Percentiles rank a stretch among this genome's conserved stretches.
Evolutionary conservation across 805 yeast species (phyloP).

Genomic region (Zygoascus flipseniorum): DNA sequence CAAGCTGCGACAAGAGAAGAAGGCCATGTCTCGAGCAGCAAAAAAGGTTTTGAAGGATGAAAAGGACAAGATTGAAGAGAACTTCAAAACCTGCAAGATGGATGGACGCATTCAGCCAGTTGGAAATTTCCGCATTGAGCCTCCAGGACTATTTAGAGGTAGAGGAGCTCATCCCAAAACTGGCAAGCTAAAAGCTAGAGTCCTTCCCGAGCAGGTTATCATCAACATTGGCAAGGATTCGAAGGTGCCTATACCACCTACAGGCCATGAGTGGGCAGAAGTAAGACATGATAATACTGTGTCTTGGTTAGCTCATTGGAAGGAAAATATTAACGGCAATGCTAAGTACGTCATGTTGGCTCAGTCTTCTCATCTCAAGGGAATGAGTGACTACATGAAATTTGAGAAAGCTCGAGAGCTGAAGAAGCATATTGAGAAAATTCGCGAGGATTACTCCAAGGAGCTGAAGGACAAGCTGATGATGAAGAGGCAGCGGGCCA

Average conservation of each 20-base stretch:
- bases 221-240: constrained; percentile 70
- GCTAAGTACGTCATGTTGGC: constrained; percentile 88
- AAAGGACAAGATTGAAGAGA: constrained; percentile 69
- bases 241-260: constrained; percentile 72
- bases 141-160: constrained; percentile 93
- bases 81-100: constrained; percentile 66
- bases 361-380: constrained; percentile 83
- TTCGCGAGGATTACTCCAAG: constrained; percentile 65
- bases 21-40: constrained; percentile 58
- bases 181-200: constrained; percentile 82
- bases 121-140: constrained; percentile 91
- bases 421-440: constrained; percentile 58
- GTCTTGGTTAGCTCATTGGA: constrained; percentile 96
- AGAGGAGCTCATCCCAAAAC: constrained; percentile 97
- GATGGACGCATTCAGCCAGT: constrained; percentile 89
- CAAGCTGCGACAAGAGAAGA: constrained; percentile 60
- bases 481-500: constrained; percentile 86
- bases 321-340: constrained; percentile 78
- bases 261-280: constrained; percentile 87
- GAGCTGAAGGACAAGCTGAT: constrained; percentile 66
- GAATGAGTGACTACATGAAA: constrained; percentile 82
- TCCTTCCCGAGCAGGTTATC: constrained; percentile 81
- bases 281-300: constrained; percentile 82
- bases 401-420: constrained; percentile 90
- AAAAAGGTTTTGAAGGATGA: constrained; percentile 66